A percentile compares a stretch with the other conserved stretches of the same genome.
Evolutionary conservation across 2,329 filamentous ascomycete genomes (phyloP).

Genomic region (Cylindrodendrum hubeiense): DNA sequence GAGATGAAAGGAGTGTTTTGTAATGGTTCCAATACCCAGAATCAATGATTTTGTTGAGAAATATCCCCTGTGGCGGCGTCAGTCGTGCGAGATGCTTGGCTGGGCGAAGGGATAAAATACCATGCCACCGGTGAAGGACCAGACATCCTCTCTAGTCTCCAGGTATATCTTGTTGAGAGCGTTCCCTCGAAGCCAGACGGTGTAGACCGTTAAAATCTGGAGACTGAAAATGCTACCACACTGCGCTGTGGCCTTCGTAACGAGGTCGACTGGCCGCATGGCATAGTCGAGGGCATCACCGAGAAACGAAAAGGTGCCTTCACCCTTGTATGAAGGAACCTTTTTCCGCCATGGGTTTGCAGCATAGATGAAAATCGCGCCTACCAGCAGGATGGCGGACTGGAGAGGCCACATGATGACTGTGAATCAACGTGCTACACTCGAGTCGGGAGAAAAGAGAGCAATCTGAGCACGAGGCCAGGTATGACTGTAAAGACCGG

Average conservation of each 20-base stretch:
- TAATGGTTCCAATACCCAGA: slow-evolving; percentile 21
- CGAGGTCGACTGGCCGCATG: slow-evolving; percentile 17
- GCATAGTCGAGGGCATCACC: slow-evolving; percentile 21
- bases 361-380: slow-evolving; percentile 3
- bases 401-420: slow-evolving; percentile 9
- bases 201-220: slow-evolving; percentile 19
- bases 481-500: background rate
- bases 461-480: background rate
- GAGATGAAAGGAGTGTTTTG: slow-evolving; percentile 9
- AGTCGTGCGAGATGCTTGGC: background rate
- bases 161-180: slow-evolving; percentile 21
- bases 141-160: slow-evolving; percentile 22
- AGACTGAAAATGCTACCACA: slow-evolving; percentile 23
- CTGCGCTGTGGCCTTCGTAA: slow-evolving; percentile 14
- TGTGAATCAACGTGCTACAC: background rate
- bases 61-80: slow-evolving; percentile 10
- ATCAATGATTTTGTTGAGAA: slow-evolving; percentile 25
- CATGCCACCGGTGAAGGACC: slow-evolving; percentile 24
- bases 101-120: background rate
- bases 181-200: slow-evolving; percentile 20
- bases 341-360: background rate
- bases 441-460: background rate
- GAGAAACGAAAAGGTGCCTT: slow-evolving; percentile 15
- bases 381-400: slow-evolving; percentile 4
- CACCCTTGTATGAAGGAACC: slow-evolving; percentile 18